Evolutionary conservation across 352 stramenopile genomes (phyloP), one percentile per base, ranked within the genome.

Genomic region (Globisporangium ultimum): DNA sequence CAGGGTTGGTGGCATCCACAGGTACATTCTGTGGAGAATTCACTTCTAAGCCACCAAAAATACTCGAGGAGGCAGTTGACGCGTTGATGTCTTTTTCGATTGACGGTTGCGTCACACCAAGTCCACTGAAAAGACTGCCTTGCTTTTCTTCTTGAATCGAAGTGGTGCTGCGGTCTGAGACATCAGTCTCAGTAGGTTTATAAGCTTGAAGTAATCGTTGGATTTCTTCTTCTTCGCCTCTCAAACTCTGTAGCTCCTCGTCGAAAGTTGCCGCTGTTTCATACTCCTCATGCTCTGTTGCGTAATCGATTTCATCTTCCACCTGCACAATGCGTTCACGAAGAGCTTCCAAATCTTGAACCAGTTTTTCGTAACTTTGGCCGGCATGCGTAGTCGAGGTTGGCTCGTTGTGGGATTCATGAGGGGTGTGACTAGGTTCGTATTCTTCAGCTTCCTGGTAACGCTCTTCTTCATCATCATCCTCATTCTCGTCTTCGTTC

Each of bases 211-310:
- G 51, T 32, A 81, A 64, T 12, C 59, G 61, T 43, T 74, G 47
- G 20, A 86, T 70, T 42, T 79, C 71, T 7, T 61, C 69, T 55
- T 88, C 78, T 40, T 86, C 69, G 14, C 66, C 80, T 21, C 70
- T 78, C 42, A 87, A 64, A n/a, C 70, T 68, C 41, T 82, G 56
- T 14, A 90, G 48, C 32, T 93, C 84, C 43, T 88, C 72, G n/a
- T 91, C 76, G 22, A 90, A 74, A 6, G 59, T 50, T 5, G 76
- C 78, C 0, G 80, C 84, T 12, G 70, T 71, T 18, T 89, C 79
- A 48, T 88, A 89, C 40, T 91, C 77, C 34, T 93, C 78, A 24
- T 85, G 84, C 22, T 86, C 75, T 15, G 79, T 89, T 13, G 77
- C 80, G 12, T 80, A 48, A 28, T 89, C 81, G 21, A 91, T 88